A percentile compares a stretch with the other conserved stretches of the same genome.
Conservation (phyloP, 2,329 filamentous ascomycete genomes). For the Penicillium sp. region DNA sequence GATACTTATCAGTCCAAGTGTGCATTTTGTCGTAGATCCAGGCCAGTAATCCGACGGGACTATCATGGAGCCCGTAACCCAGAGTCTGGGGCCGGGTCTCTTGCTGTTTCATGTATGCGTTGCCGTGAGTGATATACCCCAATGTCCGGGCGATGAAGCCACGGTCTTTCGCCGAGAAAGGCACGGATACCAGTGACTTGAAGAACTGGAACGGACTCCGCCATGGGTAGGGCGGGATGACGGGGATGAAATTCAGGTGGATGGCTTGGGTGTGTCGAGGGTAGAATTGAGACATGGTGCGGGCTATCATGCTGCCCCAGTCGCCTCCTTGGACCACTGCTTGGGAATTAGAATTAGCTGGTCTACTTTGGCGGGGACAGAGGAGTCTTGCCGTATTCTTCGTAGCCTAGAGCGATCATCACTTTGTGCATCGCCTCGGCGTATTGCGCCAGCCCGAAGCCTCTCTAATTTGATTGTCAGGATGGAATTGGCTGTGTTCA, state of each 20-base stretch:
- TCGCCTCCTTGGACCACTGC: constrained; percentile 60
- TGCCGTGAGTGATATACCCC: constrained; percentile 26
- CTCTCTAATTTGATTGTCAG: constrained; percentile 39
- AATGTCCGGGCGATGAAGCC: constrained; percentile 22
- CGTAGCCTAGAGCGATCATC: constrained; percentile 65
- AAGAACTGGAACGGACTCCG: constrained; percentile 55
- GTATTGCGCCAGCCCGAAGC: constrained; percentile 59
- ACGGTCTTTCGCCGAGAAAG: constrained; percentile 29
- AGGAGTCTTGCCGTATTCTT: constrained; percentile 49
- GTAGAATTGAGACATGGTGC: constrained; percentile 58
- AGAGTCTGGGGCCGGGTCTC: constrained; percentile 69
- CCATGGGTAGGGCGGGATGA: constrained; percentile 48
- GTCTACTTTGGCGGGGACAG: not conserved
- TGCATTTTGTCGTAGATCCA: constrained; percentile 82
- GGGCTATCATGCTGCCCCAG: constrained; percentile 64
- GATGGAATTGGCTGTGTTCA: not conserved
- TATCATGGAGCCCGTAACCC: constrained; percentile 65
- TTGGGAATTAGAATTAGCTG: constrained; percentile 8
- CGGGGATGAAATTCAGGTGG: constrained; percentile 59
- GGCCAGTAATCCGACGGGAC: constrained; percentile 64
- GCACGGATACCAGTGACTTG: constrained; percentile 27
- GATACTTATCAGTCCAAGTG: constrained; percentile 69
- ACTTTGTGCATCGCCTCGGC: constrained; percentile 63
- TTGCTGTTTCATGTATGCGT: constrained; percentile 57
- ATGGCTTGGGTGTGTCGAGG: constrained; percentile 55